Evolutionary conservation across 345 rosid species (phyloP).

Genomic region (Corchorus capsularis): DNA sequence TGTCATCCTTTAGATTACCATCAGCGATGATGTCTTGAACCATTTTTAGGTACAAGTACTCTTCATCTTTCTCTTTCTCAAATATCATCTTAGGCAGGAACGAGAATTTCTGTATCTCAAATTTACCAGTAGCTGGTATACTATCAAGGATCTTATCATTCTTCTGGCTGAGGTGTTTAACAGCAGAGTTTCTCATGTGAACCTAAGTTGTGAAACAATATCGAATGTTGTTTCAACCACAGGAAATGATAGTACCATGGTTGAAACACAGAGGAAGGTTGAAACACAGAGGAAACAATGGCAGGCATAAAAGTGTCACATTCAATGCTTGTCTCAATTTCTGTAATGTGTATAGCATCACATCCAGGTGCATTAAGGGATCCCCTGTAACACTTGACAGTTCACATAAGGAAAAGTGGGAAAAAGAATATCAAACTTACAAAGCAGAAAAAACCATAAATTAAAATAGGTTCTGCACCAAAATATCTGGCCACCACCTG

Average conservation of each 20-base stretch:
- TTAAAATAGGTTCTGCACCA: constrained; percentile 41
- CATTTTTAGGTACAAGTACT: constrained; percentile 66
- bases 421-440: not conserved
- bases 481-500: constrained; percentile 83
- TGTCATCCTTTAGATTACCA: constrained; percentile 68
- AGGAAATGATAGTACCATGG: constrained; percentile 89
- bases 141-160: constrained; percentile 35
- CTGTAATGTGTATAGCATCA: constrained; percentile 87
- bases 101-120: constrained; percentile 59
- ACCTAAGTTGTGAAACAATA: constrained; percentile 69
- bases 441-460: not conserved
- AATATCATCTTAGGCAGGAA: constrained; percentile 75
- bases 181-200: constrained; percentile 58
- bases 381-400: constrained; percentile 55
- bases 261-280: too few species aligned
- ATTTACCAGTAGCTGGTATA: constrained; percentile 36
- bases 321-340: constrained; percentile 68
- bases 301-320: constrained; percentile 92
- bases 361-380: constrained; percentile 74
- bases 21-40: constrained; percentile 61
- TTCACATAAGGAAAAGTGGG: constrained; percentile 3
- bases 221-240: constrained; percentile 55
- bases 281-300: constrained; percentile 59
- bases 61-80: constrained; percentile 81
- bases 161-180: constrained; percentile 35